phyloP scores from a whole-genome alignment of 75 land plant genomes.

The Larix kaempferi region DNA sequence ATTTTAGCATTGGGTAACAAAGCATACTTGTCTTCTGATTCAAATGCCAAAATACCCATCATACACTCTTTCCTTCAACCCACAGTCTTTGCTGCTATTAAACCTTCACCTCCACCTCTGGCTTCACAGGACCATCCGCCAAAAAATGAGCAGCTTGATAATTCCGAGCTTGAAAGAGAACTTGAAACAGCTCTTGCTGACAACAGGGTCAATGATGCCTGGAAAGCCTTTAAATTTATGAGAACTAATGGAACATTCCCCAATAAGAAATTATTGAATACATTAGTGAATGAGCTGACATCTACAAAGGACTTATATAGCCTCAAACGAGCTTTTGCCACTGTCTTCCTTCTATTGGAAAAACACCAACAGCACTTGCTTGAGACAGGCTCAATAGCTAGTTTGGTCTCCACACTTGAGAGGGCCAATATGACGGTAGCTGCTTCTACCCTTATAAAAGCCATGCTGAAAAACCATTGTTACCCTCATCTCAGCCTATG shows the following conservation, averaged over 20 bases:
- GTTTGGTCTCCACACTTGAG: slow-evolving; percentile 22
- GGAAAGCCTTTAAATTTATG: slow-evolving; percentile 63
- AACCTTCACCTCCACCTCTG: not conserved
- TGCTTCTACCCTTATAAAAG: slow-evolving; percentile 43
- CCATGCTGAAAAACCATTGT: slow-evolving; percentile 54
- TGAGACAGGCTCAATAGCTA: slow-evolving; percentile 14
- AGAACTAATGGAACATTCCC: slow-evolving; percentile 24
- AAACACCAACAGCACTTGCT: slow-evolving; percentile 24
- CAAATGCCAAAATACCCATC: slow-evolving; percentile 30
- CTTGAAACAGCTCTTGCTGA: slow-evolving; percentile 37
- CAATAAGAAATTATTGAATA: slow-evolving; percentile 25
- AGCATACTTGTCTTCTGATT: slow-evolving; percentile 16
- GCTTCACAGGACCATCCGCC: slow-evolving; percentile 5
- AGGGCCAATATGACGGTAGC: slow-evolving; percentile 28
- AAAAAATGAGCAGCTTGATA: slow-evolving; percentile 15
- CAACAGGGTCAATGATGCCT: slow-evolving; percentile 45
- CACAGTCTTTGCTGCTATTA: slow-evolving; percentile 35
- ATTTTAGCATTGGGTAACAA: not conserved
- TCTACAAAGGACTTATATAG: slow-evolving; percentile 25
- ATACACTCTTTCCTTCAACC: slow-evolving; percentile 65
- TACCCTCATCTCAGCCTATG: slow-evolving; percentile 45
- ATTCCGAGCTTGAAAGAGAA: slow-evolving; percentile 17
- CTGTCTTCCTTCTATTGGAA: slow-evolving; percentile 36
- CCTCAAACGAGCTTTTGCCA: slow-evolving; percentile 55
- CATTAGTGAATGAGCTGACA: slow-evolving; percentile 45